Base-by-base conservation (phyloP, 2,329 filamentous ascomycete species). In the Pseudogymnoascus sp. region DNA sequence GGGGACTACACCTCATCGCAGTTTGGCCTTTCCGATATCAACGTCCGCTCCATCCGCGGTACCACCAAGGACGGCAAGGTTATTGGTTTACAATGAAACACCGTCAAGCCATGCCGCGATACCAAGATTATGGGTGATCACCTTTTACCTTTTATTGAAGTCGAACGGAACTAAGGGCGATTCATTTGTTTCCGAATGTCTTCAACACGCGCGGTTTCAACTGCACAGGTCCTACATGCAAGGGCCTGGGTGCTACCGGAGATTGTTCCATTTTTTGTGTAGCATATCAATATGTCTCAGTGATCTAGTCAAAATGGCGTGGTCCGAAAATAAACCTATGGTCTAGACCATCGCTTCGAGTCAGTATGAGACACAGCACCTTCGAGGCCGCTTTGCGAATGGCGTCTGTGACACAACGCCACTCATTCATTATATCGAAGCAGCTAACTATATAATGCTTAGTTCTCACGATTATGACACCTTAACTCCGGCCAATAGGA, bases 1-100 rank as follows among this genome's bases (percentile, higher is more conserved):
- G 73, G 74, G 0, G 74, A 76, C 60, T 77, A 74, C 64, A 74
- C 73, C 0, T 75, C 73, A 19, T 72, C 71, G 4, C 68, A 73
- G 35, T 78, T 79, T 64, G 72, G 78, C 62, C 70, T 79, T 21
- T 28, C 23, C 15, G 21, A 28, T 6, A 50, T 28, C 13, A n/a
- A 50, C 11, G 21, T 47, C 21, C 11, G 26, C 23, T 28, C 15
- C 3, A 15, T 28, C 15, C 23, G 15, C 44, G 26, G 9, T 13
- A 19, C 47, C 26, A 57, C 26, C 26, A 17, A 31, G 26, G 26
- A 19, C 9, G 33, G n/a, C 26, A 57, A 57, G 47, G 47, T 31
- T 33, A 33, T 1, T 15, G 7, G 47, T 19, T 31, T 31, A 26
- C 47, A 31, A 57, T 13, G 9, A 2, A 31, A 10, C 4, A 9